Conservation (phyloP, 192 early-diverging fungal species). For the Podila minutissima region DNA sequence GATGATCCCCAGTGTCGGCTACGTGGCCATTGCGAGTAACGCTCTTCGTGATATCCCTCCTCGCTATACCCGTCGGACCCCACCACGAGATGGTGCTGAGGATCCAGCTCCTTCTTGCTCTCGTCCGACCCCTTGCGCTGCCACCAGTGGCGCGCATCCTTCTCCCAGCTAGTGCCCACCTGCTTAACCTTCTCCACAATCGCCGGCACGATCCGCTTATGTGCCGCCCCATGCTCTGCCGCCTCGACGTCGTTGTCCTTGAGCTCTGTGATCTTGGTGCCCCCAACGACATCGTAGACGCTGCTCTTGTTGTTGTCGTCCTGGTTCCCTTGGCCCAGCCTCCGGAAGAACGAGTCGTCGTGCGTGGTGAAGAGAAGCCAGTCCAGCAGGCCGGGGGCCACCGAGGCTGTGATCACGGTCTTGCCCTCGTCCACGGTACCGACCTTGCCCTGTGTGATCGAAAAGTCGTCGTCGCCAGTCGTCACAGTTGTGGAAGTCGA, state of each 20-base stretch:
- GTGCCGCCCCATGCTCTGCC: conserved; percentile 6
- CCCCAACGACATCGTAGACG: background rate
- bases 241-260: conserved; percentile 10
- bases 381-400: conserved; percentile 37
- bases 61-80: conserved; percentile 6
- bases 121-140: conserved; percentile 5
- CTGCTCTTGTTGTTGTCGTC: background rate
- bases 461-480: conserved; percentile 23
- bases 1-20: conserved; percentile 21
- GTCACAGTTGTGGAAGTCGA: background rate
- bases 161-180: conserved; percentile 42
- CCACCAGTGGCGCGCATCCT: conserved; percentile 45
- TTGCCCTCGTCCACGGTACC: conserved; percentile 47
- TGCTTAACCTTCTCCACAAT: conserved; percentile 49
- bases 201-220: conserved; percentile 23
- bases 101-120: background rate
- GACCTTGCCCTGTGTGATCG: conserved; percentile 35
- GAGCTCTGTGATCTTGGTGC: conserved; percentile 20
- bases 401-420: conserved; percentile 40
- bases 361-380: conserved; percentile 50
- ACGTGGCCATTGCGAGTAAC: conserved; percentile 31
- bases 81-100: conserved; percentile 31
- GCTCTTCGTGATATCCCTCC: conserved; percentile 17
- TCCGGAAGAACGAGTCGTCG: conserved; percentile 49
- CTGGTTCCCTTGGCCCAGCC: conserved; percentile 6